Evolutionary conservation across 768 basidiomycete species (phyloP), one percentile per base, ranked within the genome.

Genomic region (Suillus luteus): DNA sequence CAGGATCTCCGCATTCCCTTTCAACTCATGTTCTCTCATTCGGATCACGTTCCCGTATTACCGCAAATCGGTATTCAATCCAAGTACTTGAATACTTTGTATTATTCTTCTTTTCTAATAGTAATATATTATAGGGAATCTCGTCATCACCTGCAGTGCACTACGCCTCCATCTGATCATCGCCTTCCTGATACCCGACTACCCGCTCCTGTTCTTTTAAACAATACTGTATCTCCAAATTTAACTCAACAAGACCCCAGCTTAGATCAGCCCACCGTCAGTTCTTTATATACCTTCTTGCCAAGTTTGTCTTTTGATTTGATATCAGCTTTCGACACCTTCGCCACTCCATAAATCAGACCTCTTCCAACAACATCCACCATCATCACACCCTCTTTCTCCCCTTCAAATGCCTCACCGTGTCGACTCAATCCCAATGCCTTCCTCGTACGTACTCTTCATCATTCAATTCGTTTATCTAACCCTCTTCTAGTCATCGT

Each of bases 381-480:
- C 41, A 43, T 65, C 60, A 43, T 64, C 55, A 54, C 65, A 44
- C 48, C 63, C 52, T 44, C 69, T 64, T 62, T 66, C 66, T 55
- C 55, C 65, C 37, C 48, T 66, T 19, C 67, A 76, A 64, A 86
- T 85, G 85, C 84, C 85, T 54, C 82, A 81, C 70, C 81, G 84
- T 37, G 82, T 86, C 64, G 80, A 82, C 62, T 68, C 79, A 54
- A 68, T 76, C 54, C 62, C 72, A 27, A 68, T 75, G 65, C 67
- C 73, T 65, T 68, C 76, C 65, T 73, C 75, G 77, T 77, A 71
- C 51, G 78, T 74, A 60, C 62, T 62, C 49, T 40, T 64, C 63
- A 67, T 70, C 67, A 58, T 38, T 58, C 63, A 2, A 2, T 22
- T 14, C 14, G 66, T 73, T 74, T 40, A 76, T 76, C 58, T 67